Base-by-base conservation (phyloP, 1,284 basidiomycete genomes). In the Malassezia restricta region DNA sequence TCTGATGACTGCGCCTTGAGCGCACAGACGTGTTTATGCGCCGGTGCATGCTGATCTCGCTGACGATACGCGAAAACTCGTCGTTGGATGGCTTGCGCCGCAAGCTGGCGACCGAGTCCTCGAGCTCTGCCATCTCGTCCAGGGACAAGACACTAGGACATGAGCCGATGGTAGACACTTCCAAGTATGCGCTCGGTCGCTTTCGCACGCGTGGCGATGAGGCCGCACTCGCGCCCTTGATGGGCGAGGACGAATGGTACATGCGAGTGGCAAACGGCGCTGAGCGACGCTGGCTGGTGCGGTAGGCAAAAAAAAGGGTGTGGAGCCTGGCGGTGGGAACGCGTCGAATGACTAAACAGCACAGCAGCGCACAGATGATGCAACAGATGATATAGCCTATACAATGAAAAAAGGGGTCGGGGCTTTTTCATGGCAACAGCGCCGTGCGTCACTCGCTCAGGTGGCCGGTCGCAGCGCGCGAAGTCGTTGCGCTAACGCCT, bases 401-500 rank as follows among this genome's bases (percentile, higher is more conserved):
- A 24, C 20, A 24, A 24, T 24, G 20, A 24, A 24, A 24, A 24
- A 24, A 24, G 20, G 20, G 20, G 20, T 24, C 4, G 20, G 20
- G 20, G 20, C 20, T 24, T 24, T 24, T 24, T 24, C 20, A 24
- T 24, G 20, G 20, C 20, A 24, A 4, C 20, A 24, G 20, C 20
- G 20, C 20, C 20, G 20, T 24, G 20, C 20, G 20, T 24, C 20
- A 24, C 20, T 24, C 20, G 20, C 33, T 33, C 49, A 70, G 9
- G 65, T 68, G 6, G 68, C 68, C 8, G 68, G 68, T 30, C 68
- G 57, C 5, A 71, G 58, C 1, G 68, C 68, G n/a, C 68, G 58
- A 32, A 71, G 57, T 15, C 68, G 78, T 65, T 88, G 84, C 2
- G 83, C 88, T 39, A 94, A 76, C 66, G 80, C 56, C 15, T 63